Evolutionary conservation across 176 grass and related monocot genomes (phyloP).

Genomic region (Zoysia pacifica): DNA sequence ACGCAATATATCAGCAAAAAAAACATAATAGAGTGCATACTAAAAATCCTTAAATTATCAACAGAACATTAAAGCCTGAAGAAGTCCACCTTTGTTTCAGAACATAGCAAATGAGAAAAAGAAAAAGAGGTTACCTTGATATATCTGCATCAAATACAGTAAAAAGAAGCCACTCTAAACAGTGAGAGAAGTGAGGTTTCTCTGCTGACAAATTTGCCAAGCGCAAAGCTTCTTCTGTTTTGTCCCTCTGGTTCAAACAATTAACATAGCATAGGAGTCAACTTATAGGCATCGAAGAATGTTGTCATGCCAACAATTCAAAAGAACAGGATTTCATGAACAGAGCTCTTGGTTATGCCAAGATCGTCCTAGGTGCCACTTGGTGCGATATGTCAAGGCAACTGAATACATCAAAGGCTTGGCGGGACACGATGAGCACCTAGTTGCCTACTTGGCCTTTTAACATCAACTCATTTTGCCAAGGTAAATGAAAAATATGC

Average conservation of each 20-base stretch:
- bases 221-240: slow-evolving; percentile 83
- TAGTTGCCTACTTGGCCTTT: not conserved
- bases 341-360: too few species aligned
- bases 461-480: not conserved
- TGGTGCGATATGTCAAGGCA: not conserved
- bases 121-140: slow-evolving; percentile 71
- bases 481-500: slow-evolving; percentile 3
- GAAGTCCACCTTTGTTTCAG: slow-evolving; percentile 27
- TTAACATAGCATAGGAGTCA: slow-evolving; percentile 11
- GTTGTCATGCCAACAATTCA: too few species aligned
- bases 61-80: slow-evolving; percentile 2
- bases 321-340: too few species aligned
- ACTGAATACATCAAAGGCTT: not conserved
- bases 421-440: not conserved
- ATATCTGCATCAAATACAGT: slow-evolving; percentile 99
- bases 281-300: slow-evolving; percentile 24
- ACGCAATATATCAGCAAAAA: slow-evolving; percentile 25
- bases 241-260: slow-evolving; percentile 79
- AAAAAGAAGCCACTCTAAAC: slow-evolving; percentile 98
- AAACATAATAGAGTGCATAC: slow-evolving; percentile 5
- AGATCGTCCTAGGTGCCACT: not conserved
- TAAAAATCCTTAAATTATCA: slow-evolving; percentile 19
- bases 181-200: slow-evolving; percentile 96
- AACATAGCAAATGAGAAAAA: slow-evolving; percentile 30
- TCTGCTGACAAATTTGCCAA: slow-evolving; percentile 94